Conservation (phyloP, 169 alveolate genomes). For the Eimeria sp. region DNA sequence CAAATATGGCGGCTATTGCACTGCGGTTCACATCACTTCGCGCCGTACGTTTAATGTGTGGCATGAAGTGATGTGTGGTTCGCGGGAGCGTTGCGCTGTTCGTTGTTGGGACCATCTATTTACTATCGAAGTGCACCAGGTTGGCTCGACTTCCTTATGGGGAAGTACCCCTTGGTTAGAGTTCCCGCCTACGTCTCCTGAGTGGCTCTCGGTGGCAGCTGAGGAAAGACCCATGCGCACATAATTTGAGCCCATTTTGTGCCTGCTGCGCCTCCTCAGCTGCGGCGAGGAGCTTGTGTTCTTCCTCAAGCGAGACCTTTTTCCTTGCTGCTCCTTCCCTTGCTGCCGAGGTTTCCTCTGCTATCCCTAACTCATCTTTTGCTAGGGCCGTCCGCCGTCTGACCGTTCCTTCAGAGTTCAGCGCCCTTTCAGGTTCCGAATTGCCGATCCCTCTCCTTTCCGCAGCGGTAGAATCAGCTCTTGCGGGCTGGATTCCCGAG, state of each 20-base stretch:
- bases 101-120: no score
- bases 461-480: not conserved
- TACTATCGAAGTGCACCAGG: no score
- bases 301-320: not conserved
- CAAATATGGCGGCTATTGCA: not conserved
- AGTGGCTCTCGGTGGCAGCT: conserved; percentile 15
- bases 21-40: no score
- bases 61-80: no score
- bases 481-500: not conserved
- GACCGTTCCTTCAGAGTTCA: not conserved
- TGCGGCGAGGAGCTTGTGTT: conserved; percentile 17
- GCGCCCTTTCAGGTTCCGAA: not conserved
- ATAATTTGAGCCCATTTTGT: not conserved
- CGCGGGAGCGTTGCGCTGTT: no score
- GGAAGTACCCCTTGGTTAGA: not conserved
- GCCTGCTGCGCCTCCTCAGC: conserved; percentile 44
- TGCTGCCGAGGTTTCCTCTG: not conserved
- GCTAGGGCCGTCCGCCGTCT: not conserved
- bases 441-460: not conserved
- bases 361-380: not conserved
- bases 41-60: not conserved
- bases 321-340: not conserved
- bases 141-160: no score
- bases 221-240: conserved; percentile 67
- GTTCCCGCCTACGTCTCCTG: not conserved